Evolutionary conservation across 2,329 filamentous ascomycete genomes (phyloP).

Genomic region (Colletotrichum graminicola): DNA sequence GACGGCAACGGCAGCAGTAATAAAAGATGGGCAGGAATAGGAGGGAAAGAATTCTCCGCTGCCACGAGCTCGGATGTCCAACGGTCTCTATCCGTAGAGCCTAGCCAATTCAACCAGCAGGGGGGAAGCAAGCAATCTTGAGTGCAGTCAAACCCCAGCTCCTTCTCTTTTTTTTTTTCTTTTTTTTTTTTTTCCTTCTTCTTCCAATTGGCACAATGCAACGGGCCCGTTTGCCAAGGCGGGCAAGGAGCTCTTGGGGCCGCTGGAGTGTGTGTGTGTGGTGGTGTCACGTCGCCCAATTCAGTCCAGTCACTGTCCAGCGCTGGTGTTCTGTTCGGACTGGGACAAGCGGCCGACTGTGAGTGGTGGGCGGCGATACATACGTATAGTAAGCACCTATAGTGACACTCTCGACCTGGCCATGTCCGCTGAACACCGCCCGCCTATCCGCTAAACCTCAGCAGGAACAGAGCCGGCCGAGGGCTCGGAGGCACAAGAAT

Average conservation of each 20-base stretch:
- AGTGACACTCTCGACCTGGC: conserved; percentile 1
- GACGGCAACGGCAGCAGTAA: neutral
- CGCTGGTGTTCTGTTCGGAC: conserved; percentile 10
- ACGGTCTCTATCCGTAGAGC: neutral
- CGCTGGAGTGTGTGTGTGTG: neutral
- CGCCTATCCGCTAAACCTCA: conserved; percentile 8
- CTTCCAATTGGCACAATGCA: conserved; percentile 23
- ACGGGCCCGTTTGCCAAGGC: conserved; percentile 18
- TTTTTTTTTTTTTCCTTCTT: neutral
- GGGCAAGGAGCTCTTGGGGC: neutral
- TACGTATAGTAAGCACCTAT: no score
- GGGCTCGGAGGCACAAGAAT: neutral
- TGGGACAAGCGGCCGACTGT: conserved; percentile 13
- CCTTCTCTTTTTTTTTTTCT: conserved; percentile 10
- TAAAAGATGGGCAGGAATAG: conserved; percentile 7
- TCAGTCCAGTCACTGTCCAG: neutral
- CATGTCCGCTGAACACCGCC: neutral
- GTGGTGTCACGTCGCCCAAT: neutral
- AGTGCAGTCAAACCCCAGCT: conserved; percentile 6
- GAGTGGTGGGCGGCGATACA: conserved; percentile 19
- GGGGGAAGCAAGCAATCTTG: neutral
- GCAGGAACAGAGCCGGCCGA: neutral
- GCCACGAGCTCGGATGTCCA: conserved; percentile 6
- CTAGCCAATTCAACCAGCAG: conserved; percentile 8
- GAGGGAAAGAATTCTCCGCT: conserved; percentile 25